A percentile compares a stretch with the other conserved stretches of the same genome.
phyloP scores from a whole-genome alignment of 192 early-diverging fungal genomes.

The Mortierella alpina region DNA sequence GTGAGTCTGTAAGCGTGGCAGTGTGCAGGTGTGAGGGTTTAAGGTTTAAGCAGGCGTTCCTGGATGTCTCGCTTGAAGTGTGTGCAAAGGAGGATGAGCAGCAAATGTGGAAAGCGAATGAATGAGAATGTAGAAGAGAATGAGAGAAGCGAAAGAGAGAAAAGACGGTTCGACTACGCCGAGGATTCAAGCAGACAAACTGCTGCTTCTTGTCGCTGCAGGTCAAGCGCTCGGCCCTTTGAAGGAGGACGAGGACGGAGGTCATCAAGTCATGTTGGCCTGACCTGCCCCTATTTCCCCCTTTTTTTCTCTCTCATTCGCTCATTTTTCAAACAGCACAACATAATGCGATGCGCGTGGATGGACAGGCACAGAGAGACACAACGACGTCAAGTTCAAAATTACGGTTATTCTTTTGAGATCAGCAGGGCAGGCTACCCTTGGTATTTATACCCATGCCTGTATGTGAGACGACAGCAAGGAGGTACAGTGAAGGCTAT shows the following conservation, averaged over 20 bases:
- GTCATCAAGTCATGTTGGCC: constrained; percentile 18
- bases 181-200: neutral
- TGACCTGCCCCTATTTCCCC: constrained; percentile 16
- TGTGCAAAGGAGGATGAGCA: neutral
- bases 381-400: no score
- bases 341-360: neutral
- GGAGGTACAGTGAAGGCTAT: no score
- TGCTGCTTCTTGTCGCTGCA: neutral
- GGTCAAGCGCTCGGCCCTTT: neutral
- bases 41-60: neutral
- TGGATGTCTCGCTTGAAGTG: no score
- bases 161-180: no score
- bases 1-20: no score
- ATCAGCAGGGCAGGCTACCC: no score
- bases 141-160: neutral
- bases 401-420: no score
- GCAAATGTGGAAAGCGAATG: neutral
- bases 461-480: no score
- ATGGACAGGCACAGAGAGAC: no score
- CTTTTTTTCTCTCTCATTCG: neutral
- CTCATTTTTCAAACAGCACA: no score
- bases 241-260: no score
- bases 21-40: neutral
- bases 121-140: neutral
- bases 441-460: no score